Percentiles rank a stretch among this genome's conserved stretches.
These are phyloP conservation scores for Priceomyces castillae DNA, from an alignment of 805 yeast genomes.

Conservation along the genomic window DNA sequence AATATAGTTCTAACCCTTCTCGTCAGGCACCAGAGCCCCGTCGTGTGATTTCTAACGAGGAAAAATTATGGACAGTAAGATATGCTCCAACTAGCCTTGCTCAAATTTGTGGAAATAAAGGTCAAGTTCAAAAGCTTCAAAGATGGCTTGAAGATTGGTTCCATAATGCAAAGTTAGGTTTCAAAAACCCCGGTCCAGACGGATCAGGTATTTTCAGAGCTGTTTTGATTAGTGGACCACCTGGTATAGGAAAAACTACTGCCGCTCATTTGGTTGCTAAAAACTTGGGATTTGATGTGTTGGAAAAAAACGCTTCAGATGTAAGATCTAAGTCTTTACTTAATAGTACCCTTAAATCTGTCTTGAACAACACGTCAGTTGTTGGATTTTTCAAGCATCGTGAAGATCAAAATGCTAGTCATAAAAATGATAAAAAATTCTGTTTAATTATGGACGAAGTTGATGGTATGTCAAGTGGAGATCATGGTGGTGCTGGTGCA, in stretches of 20 bases:
- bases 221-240: constrained; percentile 82
- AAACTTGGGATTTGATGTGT: constrained; percentile 65
- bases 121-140: constrained; percentile 60
- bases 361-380: constrained; percentile 78
- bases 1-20: neutral
- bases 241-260: constrained; percentile 82
- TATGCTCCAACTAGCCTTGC: constrained; percentile 78
- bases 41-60: constrained; percentile 46
- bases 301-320: constrained; percentile 84
- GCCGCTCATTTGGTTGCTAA: constrained; percentile 76
- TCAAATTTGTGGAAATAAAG: constrained; percentile 91
- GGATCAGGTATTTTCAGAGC: constrained; percentile 76
- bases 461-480: constrained; percentile 99
- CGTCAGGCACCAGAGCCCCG: constrained; percentile 14
- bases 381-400: constrained; percentile 64
- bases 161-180: constrained; percentile 49
- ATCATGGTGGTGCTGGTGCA: constrained; percentile 97
- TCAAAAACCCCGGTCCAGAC: constrained; percentile 57
- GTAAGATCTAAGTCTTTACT: constrained; percentile 81
- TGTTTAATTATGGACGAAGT: constrained; percentile 97
- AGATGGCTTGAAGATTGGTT: constrained; percentile 83
- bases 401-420: constrained; percentile 22
- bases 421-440: constrained; percentile 52
- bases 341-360: constrained; percentile 63
- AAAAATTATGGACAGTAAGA: constrained; percentile 86